Conservation (phyloP, 352 stramenopile species). For the Globisporangium acanthophoron region DNA sequence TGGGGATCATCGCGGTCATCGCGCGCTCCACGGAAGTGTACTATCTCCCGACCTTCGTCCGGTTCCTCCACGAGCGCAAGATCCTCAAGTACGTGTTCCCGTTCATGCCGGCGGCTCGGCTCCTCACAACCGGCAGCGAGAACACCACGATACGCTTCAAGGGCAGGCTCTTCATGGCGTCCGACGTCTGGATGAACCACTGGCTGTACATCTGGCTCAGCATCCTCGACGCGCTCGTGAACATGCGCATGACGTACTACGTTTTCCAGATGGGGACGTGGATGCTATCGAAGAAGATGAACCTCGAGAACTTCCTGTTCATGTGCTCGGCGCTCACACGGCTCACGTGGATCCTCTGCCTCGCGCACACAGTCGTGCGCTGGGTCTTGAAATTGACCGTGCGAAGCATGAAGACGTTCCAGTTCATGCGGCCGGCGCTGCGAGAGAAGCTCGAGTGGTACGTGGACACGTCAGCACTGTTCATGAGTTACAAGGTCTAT, state of each 20-base stretch:
- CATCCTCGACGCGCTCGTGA: constrained; percentile 41
- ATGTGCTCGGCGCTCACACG: constrained; percentile 35
- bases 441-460: constrained; percentile 23
- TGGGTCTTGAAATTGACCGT: constrained; percentile 24
- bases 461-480: constrained; percentile 20
- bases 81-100: constrained; percentile 36
- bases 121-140: constrained; percentile 8
- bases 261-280: constrained; percentile 41
- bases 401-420: constrained; percentile 85
- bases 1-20: constrained; percentile 33
- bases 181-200: constrained; percentile 61
- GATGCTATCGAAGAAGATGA: constrained; percentile 46
- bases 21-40: constrained; percentile 23
- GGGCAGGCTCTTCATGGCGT: constrained; percentile 39
- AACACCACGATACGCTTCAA: constrained; percentile 36
- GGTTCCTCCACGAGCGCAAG: constrained; percentile 20
- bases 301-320: constrained; percentile 48
- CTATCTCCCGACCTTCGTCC: constrained; percentile 34
- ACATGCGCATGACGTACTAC: constrained; percentile 38
- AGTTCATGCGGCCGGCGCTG: constrained; percentile 15
- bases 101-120: constrained; percentile 27
- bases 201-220: constrained; percentile 59
- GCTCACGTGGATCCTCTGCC: constrained; percentile 55
- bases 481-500: constrained; percentile 45
- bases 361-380: constrained; percentile 28